A percentile compares a stretch with the other conserved stretches of the same genome.
phyloP scores from a whole-genome alignment of 2,329 filamentous ascomycete genomes.

The Pseudodiploospora longispora region DNA sequence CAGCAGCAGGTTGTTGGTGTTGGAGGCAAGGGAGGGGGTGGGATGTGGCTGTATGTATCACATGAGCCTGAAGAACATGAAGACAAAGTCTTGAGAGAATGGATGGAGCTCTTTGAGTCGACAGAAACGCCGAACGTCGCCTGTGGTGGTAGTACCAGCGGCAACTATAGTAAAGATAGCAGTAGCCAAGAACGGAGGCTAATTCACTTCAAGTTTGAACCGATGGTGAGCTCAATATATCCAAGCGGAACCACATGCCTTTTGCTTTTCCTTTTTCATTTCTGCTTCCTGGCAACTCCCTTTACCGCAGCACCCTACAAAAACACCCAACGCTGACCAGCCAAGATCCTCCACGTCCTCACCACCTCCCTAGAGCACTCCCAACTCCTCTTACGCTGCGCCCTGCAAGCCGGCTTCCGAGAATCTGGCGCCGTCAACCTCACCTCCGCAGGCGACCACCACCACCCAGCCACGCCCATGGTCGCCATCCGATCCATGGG shows the following conservation, averaged over 20 bases:
- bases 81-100: conserved; percentile 15
- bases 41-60: conserved; percentile 80
- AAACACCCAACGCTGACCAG: not conserved
- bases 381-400: conserved; percentile 66
- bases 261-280: no score
- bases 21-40: conserved; percentile 79
- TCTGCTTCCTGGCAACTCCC: no score
- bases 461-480: conserved; percentile 48
- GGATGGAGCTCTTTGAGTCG: conserved; percentile 17
- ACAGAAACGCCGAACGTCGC: not conserved
- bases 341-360: conserved; percentile 80
- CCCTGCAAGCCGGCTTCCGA: conserved; percentile 74
- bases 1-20: conserved; percentile 45
- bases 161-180: conserved; percentile 1
- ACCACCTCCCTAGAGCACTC: conserved; percentile 68
- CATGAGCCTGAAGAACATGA: conserved; percentile 52
- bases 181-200: conserved; percentile 33
- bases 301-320: not conserved
- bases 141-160: not conserved
- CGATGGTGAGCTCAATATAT: conserved; percentile 61
- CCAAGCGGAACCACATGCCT: no score
- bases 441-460: conserved; percentile 25
- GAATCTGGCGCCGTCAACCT: conserved; percentile 79
- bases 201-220: conserved; percentile 88
- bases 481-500: conserved; percentile 82